Base-by-base conservation (phyloP, 208 protist species). In the Porcisia hertigi region DNA sequence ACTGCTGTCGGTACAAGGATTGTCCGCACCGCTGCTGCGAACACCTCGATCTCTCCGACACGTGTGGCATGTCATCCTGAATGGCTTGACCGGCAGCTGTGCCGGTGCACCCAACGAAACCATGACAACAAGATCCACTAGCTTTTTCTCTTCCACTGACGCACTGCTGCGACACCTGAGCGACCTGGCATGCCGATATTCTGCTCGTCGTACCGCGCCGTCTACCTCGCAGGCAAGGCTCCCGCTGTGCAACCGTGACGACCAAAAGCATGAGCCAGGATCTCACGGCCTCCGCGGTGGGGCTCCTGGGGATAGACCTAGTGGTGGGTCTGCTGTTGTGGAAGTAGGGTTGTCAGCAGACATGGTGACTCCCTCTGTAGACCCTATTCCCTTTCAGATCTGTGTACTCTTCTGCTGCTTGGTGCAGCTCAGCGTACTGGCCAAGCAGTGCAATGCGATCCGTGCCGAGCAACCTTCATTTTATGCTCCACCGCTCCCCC, bases 61-160 rank as follows among this genome's bases (percentile, higher is more conserved):
- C 59, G 58, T 82, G 36, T 82, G 71, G 71, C 55, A 77, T 47
- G 78, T 82, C 47, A 60, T 77, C 45, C 60, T 69, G 25, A 57
- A 71, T 20, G 78, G 72, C 30, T 69, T 82, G 14, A 36, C 57
- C 23, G 57, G 47, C 7, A 23, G 41, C n/a, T n/a, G 43, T 36
- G 62, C 14, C 16, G 41, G 6, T 53, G 39, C 59, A 52, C 36
- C 11, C 41, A 49, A 14, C 41, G 41, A 52, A 2, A n/a, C 43
- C 3, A n/a, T 23, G 25, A 9, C 49, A 1, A n/a, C 30, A 36
- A 49, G 55, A 41, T 34, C 30, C 47, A 7, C 30, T 43, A 41
- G 2, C 43, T n/a, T 25, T 57, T 16, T 43, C n/a, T 55, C 23
- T 47, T 23, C 71, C 71, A 23, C 63, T 6, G 60, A 57, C 6